phyloP scores from a whole-genome alignment of 2,329 filamentous ascomycete genomes.

The Penicillium sclerotiorum region DNA sequence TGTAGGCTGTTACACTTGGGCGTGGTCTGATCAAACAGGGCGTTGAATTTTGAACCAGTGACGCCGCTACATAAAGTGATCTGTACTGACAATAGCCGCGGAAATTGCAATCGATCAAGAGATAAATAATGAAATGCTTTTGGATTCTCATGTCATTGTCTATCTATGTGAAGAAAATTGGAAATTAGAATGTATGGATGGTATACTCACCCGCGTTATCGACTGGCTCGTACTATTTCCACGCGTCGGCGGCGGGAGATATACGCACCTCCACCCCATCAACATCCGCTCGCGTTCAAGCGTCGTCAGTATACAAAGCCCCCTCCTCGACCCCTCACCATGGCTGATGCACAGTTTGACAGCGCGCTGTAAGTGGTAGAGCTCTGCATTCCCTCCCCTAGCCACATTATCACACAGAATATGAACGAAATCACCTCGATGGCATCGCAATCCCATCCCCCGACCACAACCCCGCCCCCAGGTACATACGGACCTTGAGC shows the following conservation, averaged over 20 bases:
- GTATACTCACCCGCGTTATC: background rate
- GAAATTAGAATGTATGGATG: constrained; percentile 2
- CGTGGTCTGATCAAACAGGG: too few relatives aligned
- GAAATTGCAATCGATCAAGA: too few relatives aligned
- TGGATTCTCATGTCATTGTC: too few relatives aligned
- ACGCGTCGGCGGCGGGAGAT: background rate
- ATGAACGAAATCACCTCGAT: background rate
- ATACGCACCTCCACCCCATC: constrained; percentile 27
- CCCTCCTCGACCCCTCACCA: constrained; percentile 28
- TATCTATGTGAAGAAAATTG: too few relatives aligned
- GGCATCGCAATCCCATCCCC: background rate
- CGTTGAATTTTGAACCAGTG: too few relatives aligned
- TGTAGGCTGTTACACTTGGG: too few relatives aligned
- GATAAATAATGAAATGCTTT: too few relatives aligned
- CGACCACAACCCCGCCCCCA: constrained; percentile 27
- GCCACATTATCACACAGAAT: background rate
- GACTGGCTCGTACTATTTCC: background rate
- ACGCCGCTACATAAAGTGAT: too few relatives aligned
- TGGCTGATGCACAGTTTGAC: constrained; percentile 54
- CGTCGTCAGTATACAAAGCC: constrained; percentile 16
- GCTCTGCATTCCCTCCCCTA: background rate
- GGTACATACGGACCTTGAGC: constrained; percentile 22
- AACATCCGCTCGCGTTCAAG: constrained; percentile 18
- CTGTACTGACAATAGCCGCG: too few relatives aligned
- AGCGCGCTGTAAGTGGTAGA: constrained; percentile 50